Base-by-base conservation (phyloP, 139 green algal species). In the Zygnema circumcarinatum region DNA sequence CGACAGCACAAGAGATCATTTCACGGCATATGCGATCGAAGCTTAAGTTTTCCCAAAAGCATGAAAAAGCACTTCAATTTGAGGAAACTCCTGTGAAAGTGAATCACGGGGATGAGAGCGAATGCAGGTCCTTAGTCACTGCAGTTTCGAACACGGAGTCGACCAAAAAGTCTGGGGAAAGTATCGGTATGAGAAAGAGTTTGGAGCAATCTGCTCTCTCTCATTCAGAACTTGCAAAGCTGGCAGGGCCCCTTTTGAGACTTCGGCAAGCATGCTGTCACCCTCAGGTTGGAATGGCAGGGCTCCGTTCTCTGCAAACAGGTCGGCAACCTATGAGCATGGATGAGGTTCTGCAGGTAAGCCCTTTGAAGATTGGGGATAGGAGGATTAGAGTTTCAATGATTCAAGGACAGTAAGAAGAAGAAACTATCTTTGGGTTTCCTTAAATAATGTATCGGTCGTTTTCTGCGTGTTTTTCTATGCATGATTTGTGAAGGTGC, bases 221-320 rank as follows among this genome's bases (percentile, higher is more conserved):
- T 62, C 47, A 62, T 25, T 7, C 16, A 16, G 47, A 62, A 16
- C 47, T 62, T 25, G 47, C 47, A 62, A 62, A 62, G 16, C 16
- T 62, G 47, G 47, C 47, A 25, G 47, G 83, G 40, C 92, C 92
- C 32, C 90, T 98, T 86, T 88, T 98, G 69, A 90, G 92, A 33
- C 93, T 98, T 85, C 92, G 96, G 21, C 96, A 98, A 89, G 96
- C 96, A 1, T 96, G 94, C 91, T 96, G 94, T 92, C 96, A 98
- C 87, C 96, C 96, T 1, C 95, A 98, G 93, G 93, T 96, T 2
- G 95, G 94, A 21, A 87, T 85, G 0, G 89, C 93, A 7, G 96
- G 95, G 56, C 93, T 98, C 52, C 89, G 90, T n/a, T 74, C 92
- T 0, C 68, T 94, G 0, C 25, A 83, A n/a, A 38, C 72, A 3